Evolutionary conservation across 139 green algal species (phyloP).

Genomic region (Spirogloea muscicola): DNA sequence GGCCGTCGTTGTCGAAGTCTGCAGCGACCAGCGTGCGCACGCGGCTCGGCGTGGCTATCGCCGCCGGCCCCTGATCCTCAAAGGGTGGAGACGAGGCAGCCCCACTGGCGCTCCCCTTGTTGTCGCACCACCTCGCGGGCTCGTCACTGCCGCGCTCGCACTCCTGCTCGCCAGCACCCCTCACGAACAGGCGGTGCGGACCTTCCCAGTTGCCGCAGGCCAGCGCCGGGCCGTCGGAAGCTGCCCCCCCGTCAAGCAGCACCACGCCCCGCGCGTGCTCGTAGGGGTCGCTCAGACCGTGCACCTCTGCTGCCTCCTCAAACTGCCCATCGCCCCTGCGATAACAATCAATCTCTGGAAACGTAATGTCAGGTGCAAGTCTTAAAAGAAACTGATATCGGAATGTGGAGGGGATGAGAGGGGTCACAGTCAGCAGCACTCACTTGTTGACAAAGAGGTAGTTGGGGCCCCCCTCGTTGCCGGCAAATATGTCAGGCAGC

Average conservation of each 20-base stretch:
- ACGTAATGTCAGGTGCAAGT: too few species aligned
- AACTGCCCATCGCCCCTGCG: background rate
- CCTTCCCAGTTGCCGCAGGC: slow-evolving; percentile 39
- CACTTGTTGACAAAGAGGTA: slow-evolving; percentile 41
- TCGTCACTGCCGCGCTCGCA: background rate
- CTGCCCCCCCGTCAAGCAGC: slow-evolving; percentile 18
- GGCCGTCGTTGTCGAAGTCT: slow-evolving; percentile 47
- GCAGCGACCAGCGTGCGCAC: slow-evolving; percentile 42
- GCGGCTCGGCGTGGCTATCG: background rate
- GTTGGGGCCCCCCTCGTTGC: slow-evolving; percentile 42
- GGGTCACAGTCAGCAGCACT: background rate
- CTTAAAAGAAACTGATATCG: too few species aligned
- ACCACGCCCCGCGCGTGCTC: slow-evolving; percentile 15
- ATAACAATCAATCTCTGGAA: too few species aligned
- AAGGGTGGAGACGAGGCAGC: too few species aligned
- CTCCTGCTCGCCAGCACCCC: background rate
- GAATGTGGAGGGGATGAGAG: too few species aligned
- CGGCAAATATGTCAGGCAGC: slow-evolving; percentile 39
- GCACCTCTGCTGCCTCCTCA: background rate
- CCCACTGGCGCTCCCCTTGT: too few species aligned
- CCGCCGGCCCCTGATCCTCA: background rate
- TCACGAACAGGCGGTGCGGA: slow-evolving; percentile 11
- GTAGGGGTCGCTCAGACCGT: background rate
- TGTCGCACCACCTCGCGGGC: too few species aligned
- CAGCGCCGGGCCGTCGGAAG: slow-evolving; percentile 9